Conservation (phyloP, 2,329 filamentous ascomycete genomes). For the Dothidotthia symphoricarpi region DNA sequence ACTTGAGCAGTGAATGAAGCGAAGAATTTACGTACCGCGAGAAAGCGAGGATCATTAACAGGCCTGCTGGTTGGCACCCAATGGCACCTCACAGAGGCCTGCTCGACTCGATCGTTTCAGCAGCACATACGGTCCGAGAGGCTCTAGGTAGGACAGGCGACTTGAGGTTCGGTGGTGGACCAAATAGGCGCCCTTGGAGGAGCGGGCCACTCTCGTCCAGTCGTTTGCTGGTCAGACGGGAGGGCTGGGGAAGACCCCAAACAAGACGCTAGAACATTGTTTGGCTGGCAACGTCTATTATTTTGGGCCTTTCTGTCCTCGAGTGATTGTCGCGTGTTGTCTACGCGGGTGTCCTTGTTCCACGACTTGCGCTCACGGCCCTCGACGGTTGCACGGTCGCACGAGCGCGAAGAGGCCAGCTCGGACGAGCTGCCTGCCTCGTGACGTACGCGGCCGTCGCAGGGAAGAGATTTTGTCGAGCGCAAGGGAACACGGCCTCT, state of each 20-base stretch:
- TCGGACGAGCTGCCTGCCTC: conserved; percentile 21
- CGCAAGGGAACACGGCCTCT: conserved; percentile 44
- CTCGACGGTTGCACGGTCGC: conserved; percentile 16
- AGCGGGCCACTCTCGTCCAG: conserved; percentile 39
- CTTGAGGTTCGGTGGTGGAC: conserved; percentile 35
- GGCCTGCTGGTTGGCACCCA: conserved; percentile 35
- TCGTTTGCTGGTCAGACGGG: conserved; percentile 37
- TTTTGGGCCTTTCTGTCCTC: conserved; percentile 29
- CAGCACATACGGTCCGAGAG: conserved; percentile 42
- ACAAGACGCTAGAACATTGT: conserved; percentile 34
- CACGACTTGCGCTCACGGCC: conserved; percentile 39
- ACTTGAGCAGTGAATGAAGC: conserved; percentile 29
- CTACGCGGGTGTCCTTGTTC: conserved; percentile 36
- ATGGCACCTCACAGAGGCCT: conserved; percentile 40
- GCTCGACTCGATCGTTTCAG: conserved; percentile 44
- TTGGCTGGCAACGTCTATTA: conserved; percentile 24
- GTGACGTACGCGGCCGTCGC: conserved; percentile 28
- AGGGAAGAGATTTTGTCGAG: conserved; percentile 24
- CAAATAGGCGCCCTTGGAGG: conserved; percentile 41
- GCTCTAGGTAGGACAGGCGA: conserved; percentile 44
- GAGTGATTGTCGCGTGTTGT: conserved; percentile 33
- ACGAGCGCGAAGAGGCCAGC: conserved; percentile 22
- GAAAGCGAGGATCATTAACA: conserved; percentile 41
- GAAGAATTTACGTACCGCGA: conserved; percentile 40
- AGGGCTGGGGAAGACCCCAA: conserved; percentile 37